Base-by-base conservation (phyloP, 140 eudicot species). In the Bidens hawaiensis region DNA sequence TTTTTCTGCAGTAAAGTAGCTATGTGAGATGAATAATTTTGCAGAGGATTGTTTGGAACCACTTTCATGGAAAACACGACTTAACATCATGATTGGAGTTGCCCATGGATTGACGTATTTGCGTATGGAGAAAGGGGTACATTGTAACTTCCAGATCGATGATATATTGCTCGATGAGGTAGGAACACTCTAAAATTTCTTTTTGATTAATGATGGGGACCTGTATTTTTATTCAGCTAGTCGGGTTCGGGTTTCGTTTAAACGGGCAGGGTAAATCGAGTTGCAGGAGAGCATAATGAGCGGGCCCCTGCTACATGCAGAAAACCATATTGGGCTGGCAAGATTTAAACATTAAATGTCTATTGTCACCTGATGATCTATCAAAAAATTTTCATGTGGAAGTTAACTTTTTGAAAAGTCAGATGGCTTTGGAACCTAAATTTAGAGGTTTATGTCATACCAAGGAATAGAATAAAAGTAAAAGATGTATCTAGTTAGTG, bases 1-100 rank as follows among this genome's bases (percentile, higher is more conserved):
- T 46, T 27, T 4, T n/a, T 1, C n/a, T n/a, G n/a, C n/a, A n/a
- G n/a, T n/a, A n/a, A n/a, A n/a, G n/a, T n/a, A n/a, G n/a, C n/a
- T n/a, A n/a, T n/a, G n/a, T n/a, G n/a, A n/a, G 25, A 4, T 60
- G 26, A 50, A 50, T 40, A 5, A 36, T 19, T 62, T 61, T 49
- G 19, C 62, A 50, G 43, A 25, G 11, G 34, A 31, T 33, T 6
- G 41, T 33, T 33, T 33, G 41, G 41, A 33, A 42, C 26, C 55
- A 34, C 76, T 70, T 70, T 33, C 68, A 15, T 70, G 75, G 75
- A 33, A 12, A 60, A 50, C 31, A 34, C 62, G 75, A 26, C 69
- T 70, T 10, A 33, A 3, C 3, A 60, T 70, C 38, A 23, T 70
- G 69, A 49, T 36, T 48, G 62, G 69, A 48, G 62, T 70, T 8